Evolutionary conservation across 345 rosid species (phyloP).

Genomic region (Bretschneidera sinensis): DNA sequence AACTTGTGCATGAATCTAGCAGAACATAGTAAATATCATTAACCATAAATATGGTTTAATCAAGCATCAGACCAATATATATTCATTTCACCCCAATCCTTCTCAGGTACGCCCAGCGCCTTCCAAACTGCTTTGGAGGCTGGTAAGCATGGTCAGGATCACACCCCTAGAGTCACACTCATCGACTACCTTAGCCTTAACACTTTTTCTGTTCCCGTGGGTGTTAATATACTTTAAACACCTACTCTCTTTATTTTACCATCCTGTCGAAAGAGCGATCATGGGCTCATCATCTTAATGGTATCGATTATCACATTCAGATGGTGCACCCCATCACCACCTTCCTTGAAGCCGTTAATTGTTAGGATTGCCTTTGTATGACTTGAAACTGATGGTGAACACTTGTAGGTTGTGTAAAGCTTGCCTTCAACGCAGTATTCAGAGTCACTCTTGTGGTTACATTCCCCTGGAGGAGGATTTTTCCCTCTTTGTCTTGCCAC

Average conservation of each 20-base stretch:
- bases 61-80: conserved; percentile 29
- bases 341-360: no score
- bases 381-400: no score
- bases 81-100: conserved; percentile 28
- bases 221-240: conserved; percentile 21
- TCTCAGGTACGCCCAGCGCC: conserved; percentile 25
- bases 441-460: conserved; percentile 23
- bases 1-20: no score
- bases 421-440: conserved; percentile 28
- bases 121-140: conserved; percentile 36
- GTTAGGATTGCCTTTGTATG: no score
- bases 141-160: conserved; percentile 23
- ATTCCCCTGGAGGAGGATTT: conserved; percentile 24
- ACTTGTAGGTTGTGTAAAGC: conserved; percentile 23
- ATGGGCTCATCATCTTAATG: no score
- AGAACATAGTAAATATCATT: no score
- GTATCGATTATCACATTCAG: no score
- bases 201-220: conserved; percentile 22
- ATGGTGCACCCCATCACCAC: no score
- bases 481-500: conserved; percentile 27
- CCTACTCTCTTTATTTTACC: conserved; percentile 10
- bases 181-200: conserved; percentile 28
- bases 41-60: no score
- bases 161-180: conserved; percentile 34
- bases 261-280: no score